These are phyloP conservation scores for Acorus gramineus DNA, from an alignment of 106 monocot species.

Conservation along the genomic window DNA sequence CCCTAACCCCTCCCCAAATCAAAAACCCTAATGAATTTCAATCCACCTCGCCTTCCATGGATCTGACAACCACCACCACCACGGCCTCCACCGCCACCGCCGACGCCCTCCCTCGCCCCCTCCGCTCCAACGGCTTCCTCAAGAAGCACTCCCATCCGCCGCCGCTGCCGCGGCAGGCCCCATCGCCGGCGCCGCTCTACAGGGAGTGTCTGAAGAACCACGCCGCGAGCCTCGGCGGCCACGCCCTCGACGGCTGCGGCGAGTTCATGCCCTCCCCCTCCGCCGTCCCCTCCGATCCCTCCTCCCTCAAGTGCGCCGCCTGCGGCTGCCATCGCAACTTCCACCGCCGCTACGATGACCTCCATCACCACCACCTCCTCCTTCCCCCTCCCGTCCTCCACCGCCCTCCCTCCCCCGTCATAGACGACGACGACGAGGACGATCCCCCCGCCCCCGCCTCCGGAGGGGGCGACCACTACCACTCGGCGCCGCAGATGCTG, in stretches of 20 bases:
- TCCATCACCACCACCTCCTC: neutral
- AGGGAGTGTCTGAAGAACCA: conserved; percentile 74
- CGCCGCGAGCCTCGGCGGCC: conserved; percentile 56
- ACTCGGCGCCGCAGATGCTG: conserved; percentile 52
- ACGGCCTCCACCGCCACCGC: too few species aligned
- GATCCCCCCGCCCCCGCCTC: conserved; percentile 6
- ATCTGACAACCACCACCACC: too few species aligned
- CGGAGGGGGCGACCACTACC: neutral
- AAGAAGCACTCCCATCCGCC: conserved; percentile 15
- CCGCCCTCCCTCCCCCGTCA: neutral
- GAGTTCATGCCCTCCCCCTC: conserved; percentile 56
- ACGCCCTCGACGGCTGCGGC: conserved; percentile 71
- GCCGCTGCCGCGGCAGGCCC: neutral
- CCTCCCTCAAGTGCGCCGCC: conserved; percentile 27
- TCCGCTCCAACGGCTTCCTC: conserved; percentile 27
- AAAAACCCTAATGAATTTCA: too few species aligned
- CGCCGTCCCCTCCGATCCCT: conserved; percentile 20
- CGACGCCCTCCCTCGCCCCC: too few species aligned
- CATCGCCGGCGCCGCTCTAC: conserved; percentile 9
- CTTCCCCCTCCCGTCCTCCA: neutral
- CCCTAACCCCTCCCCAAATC: too few species aligned
- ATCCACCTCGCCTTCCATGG: too few species aligned
- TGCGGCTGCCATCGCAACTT: neutral
- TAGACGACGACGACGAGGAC: neutral
- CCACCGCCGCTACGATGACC: neutral